Percentiles rank a stretch among this genome's conserved stretches.
Evolutionary conservation across 139 green algal genomes (phyloP).

Genomic region (Desmodesmus armatus): DNA sequence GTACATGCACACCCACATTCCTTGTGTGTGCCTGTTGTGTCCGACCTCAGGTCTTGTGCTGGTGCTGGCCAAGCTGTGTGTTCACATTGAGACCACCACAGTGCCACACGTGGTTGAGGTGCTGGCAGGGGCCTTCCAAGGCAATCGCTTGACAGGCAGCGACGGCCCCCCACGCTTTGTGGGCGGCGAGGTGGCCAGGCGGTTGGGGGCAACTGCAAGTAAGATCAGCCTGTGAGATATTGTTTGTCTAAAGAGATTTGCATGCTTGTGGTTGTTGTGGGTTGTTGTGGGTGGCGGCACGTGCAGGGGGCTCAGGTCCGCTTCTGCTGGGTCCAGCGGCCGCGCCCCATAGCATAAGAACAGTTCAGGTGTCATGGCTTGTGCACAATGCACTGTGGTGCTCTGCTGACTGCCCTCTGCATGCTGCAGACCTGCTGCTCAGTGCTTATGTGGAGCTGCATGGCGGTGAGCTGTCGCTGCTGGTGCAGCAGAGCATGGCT

Average conservation of each 20-base stretch:
- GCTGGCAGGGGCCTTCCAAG: conserved; percentile 51
- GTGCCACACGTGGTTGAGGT: conserved; percentile 74
- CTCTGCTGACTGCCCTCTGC: neutral
- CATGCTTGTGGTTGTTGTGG: neutral
- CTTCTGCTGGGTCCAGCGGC: neutral
- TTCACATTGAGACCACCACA: conserved; percentile 68
- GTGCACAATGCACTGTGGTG: neutral
- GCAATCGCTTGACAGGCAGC: neutral
- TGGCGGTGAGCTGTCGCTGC: conserved; percentile 66
- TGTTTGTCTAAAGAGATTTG: too few relatives aligned
- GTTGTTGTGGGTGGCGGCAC: neutral
- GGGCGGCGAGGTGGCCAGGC: conserved; percentile 60
- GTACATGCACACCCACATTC: too few relatives aligned
- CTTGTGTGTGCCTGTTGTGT: neutral
- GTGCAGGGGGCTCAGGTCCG: neutral
- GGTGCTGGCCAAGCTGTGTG: conserved; percentile 76
- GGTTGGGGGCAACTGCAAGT: conserved; percentile 36
- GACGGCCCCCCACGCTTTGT: conserved; percentile 76
- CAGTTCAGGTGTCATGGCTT: neutral
- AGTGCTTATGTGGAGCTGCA: conserved; percentile 74
- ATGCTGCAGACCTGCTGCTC: conserved; percentile 58
- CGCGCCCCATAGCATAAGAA: neutral
- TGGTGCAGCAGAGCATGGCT: conserved; percentile 61
- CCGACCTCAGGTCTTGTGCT: conserved; percentile 66
- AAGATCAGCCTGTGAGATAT: too few relatives aligned